Conservation (phyloP, 108 stramenopile species). For the Fistulifera pelliculosa region DNA sequence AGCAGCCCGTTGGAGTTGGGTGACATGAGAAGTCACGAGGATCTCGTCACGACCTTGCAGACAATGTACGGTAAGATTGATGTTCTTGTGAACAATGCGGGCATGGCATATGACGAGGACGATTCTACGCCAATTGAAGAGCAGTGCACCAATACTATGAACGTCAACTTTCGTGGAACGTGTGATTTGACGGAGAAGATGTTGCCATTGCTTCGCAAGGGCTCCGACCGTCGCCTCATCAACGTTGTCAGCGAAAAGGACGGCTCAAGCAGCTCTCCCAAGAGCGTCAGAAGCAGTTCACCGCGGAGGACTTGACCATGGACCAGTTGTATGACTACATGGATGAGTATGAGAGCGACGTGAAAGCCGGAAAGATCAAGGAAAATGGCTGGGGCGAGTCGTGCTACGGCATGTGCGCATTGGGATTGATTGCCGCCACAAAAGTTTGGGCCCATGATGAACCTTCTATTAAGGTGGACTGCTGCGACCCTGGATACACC, state of each 20-base stretch:
- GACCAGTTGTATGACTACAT: slow-evolving; percentile 27
- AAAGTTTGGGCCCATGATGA: slow-evolving; percentile 45
- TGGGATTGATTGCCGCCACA: slow-evolving; percentile 67
- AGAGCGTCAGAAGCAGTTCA: slow-evolving; percentile 28
- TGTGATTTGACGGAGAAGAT: slow-evolving; percentile 50
- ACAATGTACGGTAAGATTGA: slow-evolving; percentile 33
- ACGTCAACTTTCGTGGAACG: slow-evolving; percentile 58
- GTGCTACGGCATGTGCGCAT: slow-evolving; percentile 81
- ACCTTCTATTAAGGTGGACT: slow-evolving; percentile 36
- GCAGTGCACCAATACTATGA: slow-evolving; percentile 50
- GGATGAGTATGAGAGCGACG: slow-evolving; percentile 47
- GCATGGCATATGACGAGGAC: slow-evolving; percentile 39
- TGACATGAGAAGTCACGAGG: slow-evolving; percentile 23
- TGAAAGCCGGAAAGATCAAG: slow-evolving; percentile 35
- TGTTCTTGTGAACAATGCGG: slow-evolving; percentile 58
- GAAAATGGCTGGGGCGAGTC: slow-evolving; percentile 56
- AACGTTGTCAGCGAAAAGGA: slow-evolving; percentile 48
- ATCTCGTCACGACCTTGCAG: slow-evolving; percentile 20
- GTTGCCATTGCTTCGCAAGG: slow-evolving; percentile 34
- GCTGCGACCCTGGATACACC: slow-evolving; percentile 74
- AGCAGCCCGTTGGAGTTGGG: slow-evolving; percentile 34
- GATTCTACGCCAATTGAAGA: slow-evolving; percentile 54
- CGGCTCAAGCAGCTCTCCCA: slow-evolving; percentile 32
- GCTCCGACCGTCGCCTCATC: slow-evolving; percentile 44
- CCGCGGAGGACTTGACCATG: slow-evolving; percentile 30